Base-by-base conservation (phyloP, 73 alveolate species). In the Blepharisma japonicum region DNA sequence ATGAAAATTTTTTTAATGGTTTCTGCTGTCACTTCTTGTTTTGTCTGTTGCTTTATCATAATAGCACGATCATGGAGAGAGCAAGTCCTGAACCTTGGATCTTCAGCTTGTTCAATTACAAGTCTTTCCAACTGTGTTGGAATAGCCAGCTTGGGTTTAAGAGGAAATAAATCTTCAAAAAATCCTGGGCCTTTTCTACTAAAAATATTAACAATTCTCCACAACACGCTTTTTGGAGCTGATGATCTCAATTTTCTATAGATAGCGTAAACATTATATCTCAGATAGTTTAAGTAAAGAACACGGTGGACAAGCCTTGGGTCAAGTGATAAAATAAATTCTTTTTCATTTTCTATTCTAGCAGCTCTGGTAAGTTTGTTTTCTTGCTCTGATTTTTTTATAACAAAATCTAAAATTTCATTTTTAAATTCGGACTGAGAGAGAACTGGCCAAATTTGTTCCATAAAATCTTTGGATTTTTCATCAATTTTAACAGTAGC, bases 391-490 rank as follows among this genome's bases (percentile, higher is more conserved):
- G n/a, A 11, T 53, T 53, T 53, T 11, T 53, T 14, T 53, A 53
- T 11, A 53, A 53, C 23, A 53, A 14, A 53, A 20, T 53, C 67
- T 53, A 53, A 53, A 53, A 53, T 53, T 14, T 53, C 67, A 20
- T 14, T 53, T 53, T 53, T 53, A 20, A 14, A 53, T 53, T 53
- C 27, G 23, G 67, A 53, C 67, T 53, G n/a, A 1, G 27, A 14
- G 67, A 53, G 23, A 53, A 53, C 23, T 53, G 67, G 67, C 67
- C 67, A 53, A 20, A 53, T 53, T 53, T 53, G n/a, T 20, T 53
- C 27, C 67, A 53, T 20, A 53, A 53, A 53, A 3, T 53, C 67
- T 20, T 14, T 11, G n/a, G n/a, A 11, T 4, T 53, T 53, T 32
- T 32, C 42, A 3, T 32, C 42, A 32, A 32, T 32, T 32, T 32